Percentiles rank a stretch among this genome's conserved stretches.
Conservation (phyloP, 805 yeast species). For the Debaryomyces tyrocola region DNA sequence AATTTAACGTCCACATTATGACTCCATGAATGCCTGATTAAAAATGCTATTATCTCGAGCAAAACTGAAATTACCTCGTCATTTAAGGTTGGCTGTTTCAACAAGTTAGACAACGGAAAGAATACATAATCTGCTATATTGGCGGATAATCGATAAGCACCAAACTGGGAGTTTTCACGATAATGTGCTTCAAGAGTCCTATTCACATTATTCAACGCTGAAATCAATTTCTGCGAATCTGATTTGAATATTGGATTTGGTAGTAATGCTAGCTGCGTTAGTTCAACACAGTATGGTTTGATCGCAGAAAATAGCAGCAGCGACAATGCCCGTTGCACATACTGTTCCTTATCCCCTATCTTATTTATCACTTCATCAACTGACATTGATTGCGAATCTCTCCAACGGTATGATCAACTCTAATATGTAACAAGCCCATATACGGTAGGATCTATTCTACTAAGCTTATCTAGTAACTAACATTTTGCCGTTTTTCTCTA, state of each 20-base stretch:
- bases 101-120: constrained; percentile 35
- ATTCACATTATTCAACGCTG: constrained; percentile 9
- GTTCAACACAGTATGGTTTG: constrained; percentile 30
- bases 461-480: not conserved
- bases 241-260: constrained; percentile 9
- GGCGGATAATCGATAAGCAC: constrained; percentile 23
- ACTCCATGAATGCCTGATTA: constrained; percentile 31
- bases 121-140: constrained; percentile 43
- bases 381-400: not conserved
- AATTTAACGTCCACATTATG: constrained; percentile 19
- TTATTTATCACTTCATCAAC: not conserved
- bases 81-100: constrained; percentile 26
- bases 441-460: too few species aligned
- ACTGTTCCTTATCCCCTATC: not conserved
- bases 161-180: not conserved
- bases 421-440: too few species aligned
- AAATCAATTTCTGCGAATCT: constrained; percentile 9
- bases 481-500: not conserved
- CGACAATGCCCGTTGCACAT: constrained; percentile 12
- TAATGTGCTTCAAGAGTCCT: constrained; percentile 15
- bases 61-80: constrained; percentile 20
- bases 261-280: constrained; percentile 22
- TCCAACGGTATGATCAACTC: not conserved
- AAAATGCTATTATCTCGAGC: constrained; percentile 28
- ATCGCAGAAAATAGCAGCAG: constrained; percentile 26